Evolutionary conservation across 139 green algal genomes (phyloP).

Genomic region (Chlamydomonas sp.): DNA sequence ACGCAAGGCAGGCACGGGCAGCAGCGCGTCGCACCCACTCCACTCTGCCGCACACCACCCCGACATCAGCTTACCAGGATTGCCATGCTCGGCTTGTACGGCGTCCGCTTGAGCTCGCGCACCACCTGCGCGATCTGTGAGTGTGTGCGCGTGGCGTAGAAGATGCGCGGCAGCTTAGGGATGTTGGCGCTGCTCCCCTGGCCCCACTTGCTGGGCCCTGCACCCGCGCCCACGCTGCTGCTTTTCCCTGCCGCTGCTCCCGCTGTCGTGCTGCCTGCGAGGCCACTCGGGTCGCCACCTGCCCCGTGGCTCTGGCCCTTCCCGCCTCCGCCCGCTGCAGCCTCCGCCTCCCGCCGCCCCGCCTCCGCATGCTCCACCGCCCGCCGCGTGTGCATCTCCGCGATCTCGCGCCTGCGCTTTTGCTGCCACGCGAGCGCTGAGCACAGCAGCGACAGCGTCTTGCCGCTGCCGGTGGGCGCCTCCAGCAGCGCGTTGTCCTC

Average conservation of each 20-base stretch:
- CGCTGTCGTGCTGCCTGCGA: too few relatives aligned
- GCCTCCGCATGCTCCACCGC: too few relatives aligned
- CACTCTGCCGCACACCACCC: too few relatives aligned
- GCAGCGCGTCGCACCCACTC: too few relatives aligned
- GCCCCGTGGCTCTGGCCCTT: background rate
- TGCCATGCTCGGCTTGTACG: conserved; percentile 73
- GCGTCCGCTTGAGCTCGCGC: conserved; percentile 75
- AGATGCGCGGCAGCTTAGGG: conserved; percentile 50
- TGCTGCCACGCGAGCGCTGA: conserved; percentile 60
- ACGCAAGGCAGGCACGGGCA: too few relatives aligned
- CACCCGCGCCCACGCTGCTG: too few relatives aligned
- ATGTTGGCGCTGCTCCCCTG: too few relatives aligned
- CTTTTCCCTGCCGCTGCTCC: too few relatives aligned
- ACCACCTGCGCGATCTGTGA: conserved; percentile 90
- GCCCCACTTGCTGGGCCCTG: too few relatives aligned
- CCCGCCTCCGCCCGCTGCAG: conserved; percentile 8
- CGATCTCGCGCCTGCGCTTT: conserved; percentile 10
- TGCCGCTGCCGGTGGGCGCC: conserved; percentile 34
- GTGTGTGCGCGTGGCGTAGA: conserved; percentile 84
- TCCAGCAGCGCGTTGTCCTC: background rate
- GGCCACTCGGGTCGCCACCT: too few relatives aligned
- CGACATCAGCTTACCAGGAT: conserved; percentile 82
- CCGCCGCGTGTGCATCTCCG: too few relatives aligned
- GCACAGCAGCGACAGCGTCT: conserved; percentile 87
- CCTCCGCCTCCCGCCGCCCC: too few relatives aligned